phyloP scores from a whole-genome alignment of 805 yeast species.

The Saturnispora sanitii region DNA sequence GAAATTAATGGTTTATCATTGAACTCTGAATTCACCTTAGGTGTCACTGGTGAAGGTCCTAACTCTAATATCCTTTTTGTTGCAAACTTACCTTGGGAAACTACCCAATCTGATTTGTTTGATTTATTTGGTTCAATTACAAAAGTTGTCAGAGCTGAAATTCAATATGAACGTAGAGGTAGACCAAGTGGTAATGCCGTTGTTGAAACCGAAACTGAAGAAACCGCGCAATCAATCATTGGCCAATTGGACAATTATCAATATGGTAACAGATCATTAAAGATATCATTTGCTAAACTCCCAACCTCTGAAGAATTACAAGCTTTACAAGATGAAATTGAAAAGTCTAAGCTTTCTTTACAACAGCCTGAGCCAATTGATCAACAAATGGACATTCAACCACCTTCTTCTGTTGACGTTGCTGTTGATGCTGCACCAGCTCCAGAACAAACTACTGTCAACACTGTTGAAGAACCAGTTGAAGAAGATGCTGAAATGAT shows the following conservation, averaged over 20 bases:
- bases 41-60: conserved; percentile 52
- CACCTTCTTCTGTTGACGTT: conserved; percentile 1
- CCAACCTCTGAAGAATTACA: conserved; percentile 11
- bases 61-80: conserved; percentile 57
- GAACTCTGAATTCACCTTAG: conserved; percentile 53
- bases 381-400: conserved; percentile 3
- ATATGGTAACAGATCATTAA: conserved; percentile 73
- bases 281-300: conserved; percentile 53
- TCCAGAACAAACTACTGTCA: neutral
- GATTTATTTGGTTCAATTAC: conserved; percentile 86
- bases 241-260: conserved; percentile 65
- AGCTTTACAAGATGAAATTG: conserved; percentile 15
- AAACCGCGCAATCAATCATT: conserved; percentile 65
- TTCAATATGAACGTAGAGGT: conserved; percentile 52
- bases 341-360: neutral
- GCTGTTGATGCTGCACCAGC: conserved; percentile 2
- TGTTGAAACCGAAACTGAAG: conserved; percentile 61
- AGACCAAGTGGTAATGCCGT: conserved; percentile 80
- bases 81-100: conserved; percentile 77
- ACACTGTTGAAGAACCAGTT: conserved; percentile 1
- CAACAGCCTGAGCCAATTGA: neutral
- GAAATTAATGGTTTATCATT: conserved; percentile 18
- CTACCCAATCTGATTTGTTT: conserved; percentile 73
- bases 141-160: conserved; percentile 62
- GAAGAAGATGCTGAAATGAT: conserved; percentile 20